These are phyloP conservation scores for Punica granatum DNA, from an alignment of 345 rosid species.

Conservation along the genomic window DNA sequence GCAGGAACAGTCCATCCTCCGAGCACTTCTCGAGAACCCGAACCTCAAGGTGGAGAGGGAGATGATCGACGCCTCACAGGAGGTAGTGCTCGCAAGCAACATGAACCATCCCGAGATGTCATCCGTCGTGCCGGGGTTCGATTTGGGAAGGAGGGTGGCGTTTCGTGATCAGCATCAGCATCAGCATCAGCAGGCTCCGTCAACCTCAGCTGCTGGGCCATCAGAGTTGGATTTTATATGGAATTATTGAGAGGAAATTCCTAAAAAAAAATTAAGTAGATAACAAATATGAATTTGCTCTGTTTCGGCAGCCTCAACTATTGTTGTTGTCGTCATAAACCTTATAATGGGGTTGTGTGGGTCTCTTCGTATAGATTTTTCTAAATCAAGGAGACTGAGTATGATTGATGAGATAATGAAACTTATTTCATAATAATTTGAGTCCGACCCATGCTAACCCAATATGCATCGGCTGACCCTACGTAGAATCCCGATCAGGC, in stretches of 20 bases:
- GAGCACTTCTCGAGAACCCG: slow-evolving; percentile 36
- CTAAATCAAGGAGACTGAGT: neutral
- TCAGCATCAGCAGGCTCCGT: slow-evolving; percentile 42
- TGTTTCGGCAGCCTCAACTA: neutral
- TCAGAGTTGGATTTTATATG: slow-evolving; percentile 51
- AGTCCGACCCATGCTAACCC: neutral
- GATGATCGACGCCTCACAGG: slow-evolving; percentile 44
- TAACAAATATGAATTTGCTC: neutral
- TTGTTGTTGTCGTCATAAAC: neutral
- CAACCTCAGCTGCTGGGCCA: slow-evolving; percentile 33
- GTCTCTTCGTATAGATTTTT: neutral
- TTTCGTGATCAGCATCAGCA: slow-evolving; percentile 8
- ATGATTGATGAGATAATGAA: neutral
- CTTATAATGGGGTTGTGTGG: neutral
- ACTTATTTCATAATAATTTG: neutral
- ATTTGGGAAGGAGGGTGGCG: slow-evolving; percentile 27
- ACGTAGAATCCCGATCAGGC: too few species aligned
- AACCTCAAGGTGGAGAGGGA: neutral
- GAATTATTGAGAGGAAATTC: slow-evolving; percentile 37
- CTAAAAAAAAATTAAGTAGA: neutral
- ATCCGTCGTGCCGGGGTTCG: slow-evolving; percentile 38
- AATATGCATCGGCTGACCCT: too few species aligned
- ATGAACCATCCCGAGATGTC: slow-evolving; percentile 46
- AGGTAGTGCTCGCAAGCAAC: slow-evolving; percentile 40
- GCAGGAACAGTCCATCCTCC: slow-evolving; percentile 47